Percentiles rank a stretch among this genome's conserved stretches.
These are phyloP conservation scores for Stagonosporopsis chrysanthemi DNA, from an alignment of 2,329 filamentous ascomycete species.

Conservation along the genomic window DNA sequence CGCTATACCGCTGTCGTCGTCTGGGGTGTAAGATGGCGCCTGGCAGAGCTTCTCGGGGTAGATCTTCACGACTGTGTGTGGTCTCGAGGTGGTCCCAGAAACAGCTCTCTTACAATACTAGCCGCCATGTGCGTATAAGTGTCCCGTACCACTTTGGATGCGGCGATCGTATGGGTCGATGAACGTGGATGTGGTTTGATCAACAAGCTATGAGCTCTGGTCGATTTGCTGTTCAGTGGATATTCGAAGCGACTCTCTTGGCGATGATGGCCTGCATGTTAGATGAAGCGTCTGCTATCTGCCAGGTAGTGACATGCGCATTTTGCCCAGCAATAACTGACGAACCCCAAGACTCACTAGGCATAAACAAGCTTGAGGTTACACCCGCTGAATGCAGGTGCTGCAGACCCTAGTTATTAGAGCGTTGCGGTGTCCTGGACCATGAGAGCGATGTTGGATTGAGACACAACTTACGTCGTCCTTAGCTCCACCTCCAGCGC, in stretches of 20 bases:
- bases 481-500: slow-evolving; percentile 33
- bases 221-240: neutral
- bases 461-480: slow-evolving; percentile 35
- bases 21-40: slow-evolving; percentile 38
- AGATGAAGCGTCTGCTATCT: neutral
- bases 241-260: neutral
- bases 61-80: slow-evolving; percentile 25
- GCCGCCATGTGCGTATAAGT: slow-evolving; percentile 44
- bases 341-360: slow-evolving; percentile 38
- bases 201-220: neutral
- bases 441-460: slow-evolving; percentile 45
- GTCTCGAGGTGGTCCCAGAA: slow-evolving; percentile 30
- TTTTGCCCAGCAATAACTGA: slow-evolving; percentile 34
- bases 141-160: slow-evolving; percentile 34
- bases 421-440: slow-evolving; percentile 28
- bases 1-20: slow-evolving; percentile 14
- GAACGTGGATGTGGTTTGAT: neutral
- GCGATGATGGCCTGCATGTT: neutral
- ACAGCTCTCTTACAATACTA: slow-evolving; percentile 25
- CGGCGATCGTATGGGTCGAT: slow-evolving; percentile 6
- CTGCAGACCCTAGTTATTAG: slow-evolving; percentile 36
- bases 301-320: neutral
- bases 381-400: slow-evolving; percentile 33
- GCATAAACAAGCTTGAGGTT: slow-evolving; percentile 17
- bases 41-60: slow-evolving; percentile 25